These are phyloP conservation scores for Alisma plantagoaquatica DNA, from an alignment of 106 monocot genomes.

Conservation along the genomic window DNA sequence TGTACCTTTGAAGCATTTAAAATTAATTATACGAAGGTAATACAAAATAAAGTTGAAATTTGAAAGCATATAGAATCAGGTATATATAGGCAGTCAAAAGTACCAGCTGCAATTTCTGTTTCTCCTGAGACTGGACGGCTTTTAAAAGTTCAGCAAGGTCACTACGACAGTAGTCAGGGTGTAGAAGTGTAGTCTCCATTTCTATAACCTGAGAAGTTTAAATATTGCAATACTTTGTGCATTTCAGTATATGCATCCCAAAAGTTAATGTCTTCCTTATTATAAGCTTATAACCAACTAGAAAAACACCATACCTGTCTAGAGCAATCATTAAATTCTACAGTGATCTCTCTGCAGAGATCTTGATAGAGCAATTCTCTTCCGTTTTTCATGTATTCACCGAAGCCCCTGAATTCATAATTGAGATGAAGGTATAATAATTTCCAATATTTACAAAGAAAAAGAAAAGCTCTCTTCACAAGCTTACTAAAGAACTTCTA, in stretches of 20 bases:
- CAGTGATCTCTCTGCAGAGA: conserved; percentile 71
- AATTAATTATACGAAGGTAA: too few relatives aligned
- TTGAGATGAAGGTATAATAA: too few relatives aligned
- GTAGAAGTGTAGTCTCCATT: conserved; percentile 61
- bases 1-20: too few relatives aligned
- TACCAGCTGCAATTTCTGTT: conserved; percentile 80
- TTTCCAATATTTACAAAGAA: too few relatives aligned
- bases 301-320: conserved; percentile 38
- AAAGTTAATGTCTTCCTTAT: too few relatives aligned
- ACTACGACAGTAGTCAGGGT: conserved; percentile 53
- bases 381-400: conserved; percentile 69
- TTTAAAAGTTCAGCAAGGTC: conserved; percentile 75
- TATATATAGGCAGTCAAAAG: conserved; percentile 4
- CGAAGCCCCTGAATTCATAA: conserved; percentile 85
- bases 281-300: not conserved
- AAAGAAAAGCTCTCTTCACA: too few relatives aligned
- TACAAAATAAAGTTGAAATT: too few relatives aligned
- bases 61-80: too few relatives aligned
- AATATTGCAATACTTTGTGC: not conserved
- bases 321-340: conserved; percentile 92
- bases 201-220: conserved; percentile 60
- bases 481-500: too few relatives aligned
- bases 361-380: conserved; percentile 69
- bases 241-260: too few relatives aligned
- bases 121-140: conserved; percentile 72